Evolutionary conservation across 306 rosid genomes (phyloP).

Genomic region (Casuarina equisetifolia): DNA sequence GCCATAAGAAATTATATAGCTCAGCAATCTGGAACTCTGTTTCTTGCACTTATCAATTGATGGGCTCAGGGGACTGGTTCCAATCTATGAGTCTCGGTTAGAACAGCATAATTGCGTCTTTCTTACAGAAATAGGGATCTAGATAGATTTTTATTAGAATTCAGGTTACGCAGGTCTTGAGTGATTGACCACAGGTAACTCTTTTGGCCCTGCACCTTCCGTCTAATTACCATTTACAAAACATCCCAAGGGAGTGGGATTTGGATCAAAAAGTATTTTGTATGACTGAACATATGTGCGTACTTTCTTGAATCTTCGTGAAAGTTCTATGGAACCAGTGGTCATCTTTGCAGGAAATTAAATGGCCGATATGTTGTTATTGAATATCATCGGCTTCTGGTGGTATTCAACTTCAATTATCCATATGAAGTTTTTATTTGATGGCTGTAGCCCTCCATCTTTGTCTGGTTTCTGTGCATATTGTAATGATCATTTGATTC

Average conservation of each 20-base stretch:
- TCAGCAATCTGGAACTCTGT: neutral
- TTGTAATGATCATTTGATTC: neutral
- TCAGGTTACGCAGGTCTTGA: neutral
- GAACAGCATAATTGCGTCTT: neutral
- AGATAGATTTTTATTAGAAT: neutral
- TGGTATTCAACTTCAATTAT: too few species aligned
- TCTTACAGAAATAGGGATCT: neutral
- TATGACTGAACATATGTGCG: neutral
- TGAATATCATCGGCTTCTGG: too few species aligned
- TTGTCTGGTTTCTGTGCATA: neutral
- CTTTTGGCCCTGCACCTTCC: neutral
- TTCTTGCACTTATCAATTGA: neutral
- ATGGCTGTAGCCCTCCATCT: neutral
- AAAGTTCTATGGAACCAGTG: neutral
- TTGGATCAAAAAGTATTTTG: neutral
- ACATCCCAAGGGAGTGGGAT: neutral
- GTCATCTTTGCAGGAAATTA: too few species aligned
- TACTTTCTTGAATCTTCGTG: neutral
- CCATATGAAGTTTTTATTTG: neutral
- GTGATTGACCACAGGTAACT: neutral
- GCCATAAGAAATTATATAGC: neutral
- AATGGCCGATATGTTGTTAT: too few species aligned
- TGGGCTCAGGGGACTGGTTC: neutral
- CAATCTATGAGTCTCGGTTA: neutral
- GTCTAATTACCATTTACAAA: neutral